phyloP scores from a whole-genome alignment of 1,284 basidiomycete genomes.

The Taiwanofungus camphoratus region DNA sequence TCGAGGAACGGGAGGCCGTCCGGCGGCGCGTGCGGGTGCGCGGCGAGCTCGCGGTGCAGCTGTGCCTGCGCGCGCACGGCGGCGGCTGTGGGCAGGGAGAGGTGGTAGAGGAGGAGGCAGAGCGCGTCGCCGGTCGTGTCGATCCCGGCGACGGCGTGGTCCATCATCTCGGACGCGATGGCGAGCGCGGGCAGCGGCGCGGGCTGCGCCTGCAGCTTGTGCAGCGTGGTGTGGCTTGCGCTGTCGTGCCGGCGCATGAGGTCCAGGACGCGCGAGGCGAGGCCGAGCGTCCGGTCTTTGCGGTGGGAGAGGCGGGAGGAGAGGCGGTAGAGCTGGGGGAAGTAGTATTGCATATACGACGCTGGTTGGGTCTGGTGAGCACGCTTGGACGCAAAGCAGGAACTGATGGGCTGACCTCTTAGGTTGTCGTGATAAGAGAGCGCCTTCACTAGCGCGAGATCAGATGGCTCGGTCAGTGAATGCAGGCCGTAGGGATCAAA shows the following conservation, averaged over 20 bases:
- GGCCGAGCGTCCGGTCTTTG: conserved; percentile 2
- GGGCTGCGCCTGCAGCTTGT: conserved; percentile 14
- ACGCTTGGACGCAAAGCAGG: background rate
- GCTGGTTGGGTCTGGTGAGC: background rate
- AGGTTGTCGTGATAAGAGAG: conserved; percentile 16
- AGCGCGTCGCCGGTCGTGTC: conserved; percentile 25
- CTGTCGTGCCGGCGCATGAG: conserved; percentile 8
- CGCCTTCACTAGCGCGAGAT: conserved; percentile 18
- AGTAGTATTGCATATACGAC: conserved; percentile 16
- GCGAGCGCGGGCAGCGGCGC: conserved; percentile 1
- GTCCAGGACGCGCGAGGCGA: conserved; percentile 14
- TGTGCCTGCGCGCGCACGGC: conserved; percentile 14
- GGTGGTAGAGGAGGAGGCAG: conserved; percentile 23
- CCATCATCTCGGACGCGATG: conserved; percentile 21
- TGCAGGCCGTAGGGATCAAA: conserved; percentile 18
- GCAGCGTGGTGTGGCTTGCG: conserved; percentile 14
- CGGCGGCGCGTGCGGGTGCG: conserved; percentile 27
- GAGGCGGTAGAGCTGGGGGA: conserved; percentile 7
- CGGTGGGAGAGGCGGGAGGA: conserved; percentile 6
- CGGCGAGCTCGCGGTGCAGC: conserved; percentile 18
- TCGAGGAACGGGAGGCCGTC: conserved; percentile 90
- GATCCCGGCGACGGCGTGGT: conserved; percentile 23
- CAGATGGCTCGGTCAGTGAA: conserved; percentile 13
- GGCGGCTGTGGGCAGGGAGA: conserved; percentile 15
- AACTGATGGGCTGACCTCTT: conserved; percentile 6